phyloP scores from a whole-genome alignment of 2,329 filamentous ascomycete genomes.

The Fusarium algeriense region DNA sequence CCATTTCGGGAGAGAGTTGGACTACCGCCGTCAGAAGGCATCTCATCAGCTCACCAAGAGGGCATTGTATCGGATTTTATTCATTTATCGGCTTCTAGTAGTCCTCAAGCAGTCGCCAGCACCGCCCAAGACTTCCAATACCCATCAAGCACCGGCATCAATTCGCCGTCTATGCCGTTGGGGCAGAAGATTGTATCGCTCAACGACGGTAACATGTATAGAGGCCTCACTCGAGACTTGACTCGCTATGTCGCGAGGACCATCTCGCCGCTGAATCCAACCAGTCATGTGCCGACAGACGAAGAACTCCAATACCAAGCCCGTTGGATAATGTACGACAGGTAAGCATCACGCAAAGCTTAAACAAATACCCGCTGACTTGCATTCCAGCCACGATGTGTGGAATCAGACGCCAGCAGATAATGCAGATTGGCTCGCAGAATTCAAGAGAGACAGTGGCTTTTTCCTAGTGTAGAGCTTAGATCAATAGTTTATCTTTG shows the following conservation, averaged over 20 bases:
- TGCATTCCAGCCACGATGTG: background rate
- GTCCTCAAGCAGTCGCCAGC: background rate
- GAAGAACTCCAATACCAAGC: constrained; percentile 53
- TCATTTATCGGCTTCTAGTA: fast-evolving
- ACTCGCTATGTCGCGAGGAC: constrained; percentile 43
- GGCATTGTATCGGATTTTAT: too few species aligned
- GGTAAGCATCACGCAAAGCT: constrained; percentile 15
- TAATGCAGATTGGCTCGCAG: constrained; percentile 10
- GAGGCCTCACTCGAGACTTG: constrained; percentile 29
- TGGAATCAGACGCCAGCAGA: constrained; percentile 28
- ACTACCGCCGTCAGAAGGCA: background rate
- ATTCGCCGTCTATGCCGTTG: fast-evolving
- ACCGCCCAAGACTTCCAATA: too few species aligned
- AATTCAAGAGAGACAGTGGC: constrained; percentile 14
- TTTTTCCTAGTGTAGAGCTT: background rate
- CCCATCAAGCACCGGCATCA: fast-evolving
- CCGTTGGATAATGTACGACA: constrained; percentile 49
- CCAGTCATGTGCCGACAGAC: constrained; percentile 50
- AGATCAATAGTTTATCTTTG: background rate
- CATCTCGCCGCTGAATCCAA: constrained; percentile 50
- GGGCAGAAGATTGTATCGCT: constrained; percentile 4
- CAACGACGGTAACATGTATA: constrained; percentile 24
- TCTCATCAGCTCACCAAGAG: background rate
- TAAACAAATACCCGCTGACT: fast-evolving
- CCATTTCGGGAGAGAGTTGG: constrained; percentile 10